Evolutionary conservation across 352 stramenopile species (phyloP).

Genomic region (Pythium apleroticum): DNA sequence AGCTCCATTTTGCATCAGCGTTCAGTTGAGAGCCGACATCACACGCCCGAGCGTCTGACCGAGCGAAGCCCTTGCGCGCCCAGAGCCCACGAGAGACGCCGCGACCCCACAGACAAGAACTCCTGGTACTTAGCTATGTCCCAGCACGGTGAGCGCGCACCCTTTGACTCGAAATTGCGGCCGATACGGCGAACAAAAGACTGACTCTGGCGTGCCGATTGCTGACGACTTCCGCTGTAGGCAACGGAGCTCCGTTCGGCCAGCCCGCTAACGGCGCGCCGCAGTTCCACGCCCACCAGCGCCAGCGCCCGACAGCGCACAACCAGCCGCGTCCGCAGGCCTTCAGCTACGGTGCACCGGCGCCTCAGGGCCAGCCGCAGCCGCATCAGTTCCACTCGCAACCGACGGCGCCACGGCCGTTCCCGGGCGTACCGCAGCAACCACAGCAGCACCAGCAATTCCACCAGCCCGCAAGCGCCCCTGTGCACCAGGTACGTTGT

Average conservation of each 20-base stretch:
- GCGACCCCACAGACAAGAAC: background rate
- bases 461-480: constrained; percentile 20
- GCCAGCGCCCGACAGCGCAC: constrained; percentile 24
- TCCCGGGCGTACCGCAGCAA: constrained; percentile 14
- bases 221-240: background rate
- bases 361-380: constrained; percentile 4
- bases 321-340: constrained; percentile 23
- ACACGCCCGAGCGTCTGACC: background rate
- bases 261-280: constrained; percentile 15
- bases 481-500: constrained; percentile 2
- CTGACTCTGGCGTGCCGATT: background rate
- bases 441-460: constrained; percentile 16
- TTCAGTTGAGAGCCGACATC: background rate
- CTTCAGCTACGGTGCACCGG: constrained; percentile 21
- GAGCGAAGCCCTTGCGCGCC: background rate
- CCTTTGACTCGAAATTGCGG: background rate
- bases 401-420: constrained; percentile 20
- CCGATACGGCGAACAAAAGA: background rate
- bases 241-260: constrained; percentile 6
- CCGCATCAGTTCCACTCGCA: constrained; percentile 25
- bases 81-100: background rate
- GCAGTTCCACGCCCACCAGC: constrained; percentile 40
- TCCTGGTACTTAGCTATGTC: constrained; percentile 8
- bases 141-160: constrained; percentile 20
- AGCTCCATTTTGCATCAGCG: constrained; percentile 7